phyloP scores from a whole-genome alignment of 2,329 filamentous ascomycete species.

The Penicillium sp. region DNA sequence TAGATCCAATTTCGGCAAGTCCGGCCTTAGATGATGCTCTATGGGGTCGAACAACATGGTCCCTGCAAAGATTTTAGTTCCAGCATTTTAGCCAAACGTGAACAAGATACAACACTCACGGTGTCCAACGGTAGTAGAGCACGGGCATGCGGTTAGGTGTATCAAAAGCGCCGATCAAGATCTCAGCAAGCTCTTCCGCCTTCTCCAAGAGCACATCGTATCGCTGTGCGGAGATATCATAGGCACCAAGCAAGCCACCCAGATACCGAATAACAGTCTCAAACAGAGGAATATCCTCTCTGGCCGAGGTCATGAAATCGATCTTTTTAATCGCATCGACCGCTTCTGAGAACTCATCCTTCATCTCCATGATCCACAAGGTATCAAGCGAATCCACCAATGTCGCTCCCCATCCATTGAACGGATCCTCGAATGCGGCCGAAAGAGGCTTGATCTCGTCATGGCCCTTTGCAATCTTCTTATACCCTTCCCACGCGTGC shows the following conservation, averaged over 20 bases:
- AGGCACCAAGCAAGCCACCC: conserved; percentile 80
- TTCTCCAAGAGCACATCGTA: conserved; percentile 73
- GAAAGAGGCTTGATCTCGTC: conserved; percentile 80
- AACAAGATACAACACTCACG: conserved; percentile 41
- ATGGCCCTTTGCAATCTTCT: conserved; percentile 74
- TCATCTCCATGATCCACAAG: conserved; percentile 80
- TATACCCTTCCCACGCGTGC: conserved; percentile 81
- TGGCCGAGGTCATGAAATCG: conserved; percentile 74
- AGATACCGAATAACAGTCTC: conserved; percentile 91
- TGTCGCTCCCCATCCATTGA: conserved; percentile 89
- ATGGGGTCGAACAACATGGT: conserved; percentile 62
- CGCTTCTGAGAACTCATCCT: conserved; percentile 76
- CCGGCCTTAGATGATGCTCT: conserved; percentile 58
- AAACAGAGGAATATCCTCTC: conserved; percentile 78
- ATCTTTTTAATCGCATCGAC: conserved; percentile 68
- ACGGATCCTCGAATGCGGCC: conserved; percentile 70
- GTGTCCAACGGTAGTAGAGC: conserved; percentile 76
- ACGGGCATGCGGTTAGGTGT: conserved; percentile 93
- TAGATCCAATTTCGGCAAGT: conserved; percentile 70
- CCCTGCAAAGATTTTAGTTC: conserved; percentile 23
- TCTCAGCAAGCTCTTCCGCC: conserved; percentile 74
- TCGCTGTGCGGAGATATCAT: conserved; percentile 73
- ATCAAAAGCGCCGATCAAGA: conserved; percentile 81
- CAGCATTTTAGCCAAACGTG: neutral
- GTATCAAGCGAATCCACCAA: conserved; percentile 81